Evolutionary conservation across 345 rosid genomes (phyloP).

Genomic region (Gossypium arboreum): DNA sequence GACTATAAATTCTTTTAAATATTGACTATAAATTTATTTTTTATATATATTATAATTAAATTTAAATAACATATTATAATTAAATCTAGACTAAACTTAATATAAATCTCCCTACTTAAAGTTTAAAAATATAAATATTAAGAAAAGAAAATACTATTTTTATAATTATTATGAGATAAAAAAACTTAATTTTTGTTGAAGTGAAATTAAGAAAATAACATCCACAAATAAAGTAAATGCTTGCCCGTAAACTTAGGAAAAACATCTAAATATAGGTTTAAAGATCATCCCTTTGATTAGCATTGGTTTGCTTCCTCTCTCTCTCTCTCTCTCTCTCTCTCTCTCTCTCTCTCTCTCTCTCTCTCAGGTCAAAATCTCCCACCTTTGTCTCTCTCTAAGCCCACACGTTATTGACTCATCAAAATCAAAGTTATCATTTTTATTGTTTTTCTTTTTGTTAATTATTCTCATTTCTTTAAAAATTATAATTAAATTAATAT

Average conservation of each 20-base stretch:
- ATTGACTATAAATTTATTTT: too few species aligned
- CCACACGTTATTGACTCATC: conserved; percentile 46
- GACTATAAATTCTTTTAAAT: accelerated
- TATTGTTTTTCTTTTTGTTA: background rate
- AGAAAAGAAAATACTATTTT: background rate
- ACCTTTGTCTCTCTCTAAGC: conserved; percentile 15
- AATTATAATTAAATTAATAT: background rate
- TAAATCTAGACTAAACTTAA: too few species aligned
- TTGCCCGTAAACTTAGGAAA: conserved; percentile 18
- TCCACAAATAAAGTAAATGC: conserved; percentile 16
- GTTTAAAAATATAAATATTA: background rate
- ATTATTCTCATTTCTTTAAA: background rate
- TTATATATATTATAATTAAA: too few species aligned
- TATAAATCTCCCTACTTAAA: background rate
- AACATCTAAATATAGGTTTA: conserved; percentile 20
- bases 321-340: background rate
- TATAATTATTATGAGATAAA: background rate
- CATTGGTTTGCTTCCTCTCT: background rate
- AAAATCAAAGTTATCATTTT: background rate
- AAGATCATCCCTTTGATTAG: background rate
- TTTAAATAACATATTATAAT: too few species aligned
- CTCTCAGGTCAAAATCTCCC: conserved; percentile 17
- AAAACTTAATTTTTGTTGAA: background rate
- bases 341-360: conserved; percentile 3
- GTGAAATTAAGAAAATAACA: conserved; percentile 6